Conservation (phyloP, 768 basidiomycete species). For the Obba rivulosa region DNA sequence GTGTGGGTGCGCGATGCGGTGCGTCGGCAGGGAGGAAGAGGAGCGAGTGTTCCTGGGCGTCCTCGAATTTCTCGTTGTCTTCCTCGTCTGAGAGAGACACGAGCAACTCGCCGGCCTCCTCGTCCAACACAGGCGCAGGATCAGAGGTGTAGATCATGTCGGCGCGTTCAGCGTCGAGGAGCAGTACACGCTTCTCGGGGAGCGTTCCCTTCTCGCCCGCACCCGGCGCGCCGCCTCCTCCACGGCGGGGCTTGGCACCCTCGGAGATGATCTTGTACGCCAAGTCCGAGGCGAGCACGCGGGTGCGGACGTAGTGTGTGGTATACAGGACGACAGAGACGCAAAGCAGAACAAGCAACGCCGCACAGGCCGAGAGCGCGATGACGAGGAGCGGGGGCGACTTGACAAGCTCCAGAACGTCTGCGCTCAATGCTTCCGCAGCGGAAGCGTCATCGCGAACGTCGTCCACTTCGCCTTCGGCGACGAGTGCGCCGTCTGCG, state of each 20-base stretch:
- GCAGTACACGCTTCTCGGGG: constrained; percentile 14
- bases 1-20: constrained; percentile 1
- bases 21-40: constrained; percentile 9
- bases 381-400: constrained; percentile 12
- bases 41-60: constrained; percentile 10
- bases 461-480: not conserved
- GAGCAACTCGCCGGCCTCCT: no score
- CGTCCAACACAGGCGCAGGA: not conserved
- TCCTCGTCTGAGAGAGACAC: not conserved
- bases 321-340: constrained; percentile 19
- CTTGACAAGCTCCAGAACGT: not conserved
- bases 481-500: not conserved
- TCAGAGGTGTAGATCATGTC: not conserved
- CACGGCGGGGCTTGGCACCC: constrained; percentile 12
- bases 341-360: constrained; percentile 17
- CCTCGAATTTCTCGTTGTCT: constrained; percentile 2
- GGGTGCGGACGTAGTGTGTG: constrained; percentile 5
- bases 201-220: not conserved
- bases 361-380: constrained; percentile 15
- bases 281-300: constrained; percentile 11
- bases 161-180: constrained; percentile 2
- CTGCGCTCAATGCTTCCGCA: not conserved
- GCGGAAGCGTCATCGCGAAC: constrained; percentile 1
- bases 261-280: constrained; percentile 17
- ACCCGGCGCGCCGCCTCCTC: not conserved